Evolutionary conservation across 345 rosid species (phyloP).

Genomic region (Ceriops zippeliana): DNA sequence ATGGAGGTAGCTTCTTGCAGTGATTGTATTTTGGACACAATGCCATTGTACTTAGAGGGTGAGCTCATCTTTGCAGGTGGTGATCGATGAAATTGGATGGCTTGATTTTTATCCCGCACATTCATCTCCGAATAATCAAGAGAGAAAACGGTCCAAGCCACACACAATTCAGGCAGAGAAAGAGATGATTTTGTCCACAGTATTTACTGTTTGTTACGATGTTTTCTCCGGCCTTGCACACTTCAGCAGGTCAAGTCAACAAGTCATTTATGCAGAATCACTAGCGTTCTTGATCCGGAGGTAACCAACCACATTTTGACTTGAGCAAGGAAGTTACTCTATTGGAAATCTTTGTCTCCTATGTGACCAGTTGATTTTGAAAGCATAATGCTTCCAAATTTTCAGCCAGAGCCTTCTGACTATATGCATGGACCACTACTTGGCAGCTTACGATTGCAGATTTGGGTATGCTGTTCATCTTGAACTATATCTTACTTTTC

Average conservation of each 20-base stretch:
- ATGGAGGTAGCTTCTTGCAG: slow-evolving; percentile 46
- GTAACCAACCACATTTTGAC: slow-evolving; percentile 26
- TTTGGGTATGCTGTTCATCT: slow-evolving; percentile 38
- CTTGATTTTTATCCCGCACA: slow-evolving; percentile 49
- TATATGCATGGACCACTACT: slow-evolving; percentile 56
- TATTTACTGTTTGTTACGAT: slow-evolving; percentile 64
- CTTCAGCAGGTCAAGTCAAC: slow-evolving; percentile 54
- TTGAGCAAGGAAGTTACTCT: not conserved
- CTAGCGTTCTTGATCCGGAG: slow-evolving; percentile 54
- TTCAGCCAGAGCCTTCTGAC: slow-evolving; percentile 57
- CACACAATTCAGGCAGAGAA: slow-evolving; percentile 60
- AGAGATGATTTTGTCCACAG: slow-evolving; percentile 53
- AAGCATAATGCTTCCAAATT: slow-evolving; percentile 11
- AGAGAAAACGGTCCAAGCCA: slow-evolving; percentile 47
- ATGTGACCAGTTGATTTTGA: slow-evolving; percentile 8
- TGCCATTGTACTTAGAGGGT: slow-evolving; percentile 1
- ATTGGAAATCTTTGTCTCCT: not conserved
- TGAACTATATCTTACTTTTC: not conserved
- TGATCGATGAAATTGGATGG: slow-evolving; percentile 68
- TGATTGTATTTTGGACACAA: slow-evolving; percentile 17
- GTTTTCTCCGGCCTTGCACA: slow-evolving; percentile 70
- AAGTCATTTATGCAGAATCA: slow-evolving; percentile 45
- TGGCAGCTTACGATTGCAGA: slow-evolving; percentile 53
- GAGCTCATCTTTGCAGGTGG: slow-evolving; percentile 38
- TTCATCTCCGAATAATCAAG: slow-evolving; percentile 26